phyloP scores from a whole-genome alignment of 192 early-diverging fungal species.

The Endogone sp. region DNA sequence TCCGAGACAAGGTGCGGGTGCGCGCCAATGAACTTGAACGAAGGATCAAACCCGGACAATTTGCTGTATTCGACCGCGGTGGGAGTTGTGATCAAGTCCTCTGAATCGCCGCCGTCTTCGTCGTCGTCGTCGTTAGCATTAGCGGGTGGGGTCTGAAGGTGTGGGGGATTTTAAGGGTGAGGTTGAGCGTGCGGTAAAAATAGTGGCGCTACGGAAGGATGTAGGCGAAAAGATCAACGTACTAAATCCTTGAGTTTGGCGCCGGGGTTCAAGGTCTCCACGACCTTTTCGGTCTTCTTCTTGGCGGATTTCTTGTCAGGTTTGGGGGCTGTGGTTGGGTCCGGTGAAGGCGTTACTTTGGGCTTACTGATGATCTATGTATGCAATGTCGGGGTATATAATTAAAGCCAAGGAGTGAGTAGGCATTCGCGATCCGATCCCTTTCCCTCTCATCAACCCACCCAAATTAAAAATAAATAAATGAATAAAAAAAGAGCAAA shows the following conservation, averaged over 20 bases:
- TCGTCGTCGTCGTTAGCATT: constrained; percentile 23
- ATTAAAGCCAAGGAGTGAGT: no score
- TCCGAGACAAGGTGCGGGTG: constrained; percentile 69
- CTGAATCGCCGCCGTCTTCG: constrained; percentile 55
- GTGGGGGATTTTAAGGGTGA: background rate
- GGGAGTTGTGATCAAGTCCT: constrained; percentile 21
- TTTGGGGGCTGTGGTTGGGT: constrained; percentile 22
- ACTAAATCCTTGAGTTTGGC: constrained; percentile 7
- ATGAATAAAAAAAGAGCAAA: no score
- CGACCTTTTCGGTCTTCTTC: constrained; percentile 52
- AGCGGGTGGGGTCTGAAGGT: no score
- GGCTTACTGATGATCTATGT: background rate
- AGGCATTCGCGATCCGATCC: no score
- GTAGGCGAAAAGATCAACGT: background rate
- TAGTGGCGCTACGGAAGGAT: background rate
- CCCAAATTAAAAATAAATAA: no score
- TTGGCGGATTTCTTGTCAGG: constrained; percentile 31
- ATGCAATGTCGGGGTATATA: no score
- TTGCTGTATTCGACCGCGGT: background rate
- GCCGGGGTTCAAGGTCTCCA: constrained; percentile 63
- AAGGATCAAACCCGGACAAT: constrained; percentile 54
- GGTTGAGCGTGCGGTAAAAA: background rate
- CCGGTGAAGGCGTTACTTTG: constrained; percentile 1
- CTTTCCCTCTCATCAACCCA: no score
- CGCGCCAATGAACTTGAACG: constrained; percentile 61